Percentiles rank a stretch among this genome's conserved stretches.
These are phyloP conservation scores for Cordyceps fumosorosea DNA, from an alignment of 2,329 filamentous ascomycete genomes.

Conservation along the genomic window DNA sequence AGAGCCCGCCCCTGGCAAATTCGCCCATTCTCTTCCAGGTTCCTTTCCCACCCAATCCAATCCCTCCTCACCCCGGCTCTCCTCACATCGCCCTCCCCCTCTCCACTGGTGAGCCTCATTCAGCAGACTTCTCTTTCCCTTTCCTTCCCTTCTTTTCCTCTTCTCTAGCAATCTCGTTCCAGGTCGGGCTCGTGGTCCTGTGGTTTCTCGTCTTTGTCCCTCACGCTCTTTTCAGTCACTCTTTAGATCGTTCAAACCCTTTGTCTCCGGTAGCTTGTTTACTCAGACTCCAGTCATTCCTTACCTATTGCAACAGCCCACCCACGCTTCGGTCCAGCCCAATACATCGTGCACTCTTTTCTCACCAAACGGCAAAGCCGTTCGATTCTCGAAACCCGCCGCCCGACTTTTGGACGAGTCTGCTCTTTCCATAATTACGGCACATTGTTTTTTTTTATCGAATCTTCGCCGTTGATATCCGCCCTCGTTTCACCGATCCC, in stretches of 20 bases:
- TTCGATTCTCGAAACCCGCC: not conserved
- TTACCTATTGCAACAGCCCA: not conserved
- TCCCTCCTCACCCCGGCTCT: not conserved
- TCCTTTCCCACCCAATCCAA: not conserved
- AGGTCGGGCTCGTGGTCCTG: constrained; percentile 9
- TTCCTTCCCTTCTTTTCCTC: constrained; percentile 1
- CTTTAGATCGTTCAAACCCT: constrained; percentile 2
- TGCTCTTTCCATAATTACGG: not conserved
- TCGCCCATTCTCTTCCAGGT: not conserved
- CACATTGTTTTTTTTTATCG: not conserved
- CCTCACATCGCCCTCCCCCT: not conserved
- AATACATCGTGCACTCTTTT: constrained; percentile 9
- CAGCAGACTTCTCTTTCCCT: not conserved
- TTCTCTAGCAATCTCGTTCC: constrained; percentile 12
- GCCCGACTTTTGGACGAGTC: not conserved
- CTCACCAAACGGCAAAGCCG: not conserved
- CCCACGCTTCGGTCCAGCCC: not conserved
- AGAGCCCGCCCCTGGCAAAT: not conserved
- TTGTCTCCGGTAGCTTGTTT: constrained; percentile 3
- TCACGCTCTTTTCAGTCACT: constrained; percentile 10
- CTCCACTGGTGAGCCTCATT: constrained; percentile 7
- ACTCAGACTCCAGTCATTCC: constrained; percentile 11
- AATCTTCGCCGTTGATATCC: not conserved
- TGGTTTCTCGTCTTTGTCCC: constrained; percentile 2
- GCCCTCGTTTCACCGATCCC: not conserved